These are phyloP conservation scores for Turritis glabra DNA, from an alignment of 345 rosid genomes.

Conservation along the genomic window DNA sequence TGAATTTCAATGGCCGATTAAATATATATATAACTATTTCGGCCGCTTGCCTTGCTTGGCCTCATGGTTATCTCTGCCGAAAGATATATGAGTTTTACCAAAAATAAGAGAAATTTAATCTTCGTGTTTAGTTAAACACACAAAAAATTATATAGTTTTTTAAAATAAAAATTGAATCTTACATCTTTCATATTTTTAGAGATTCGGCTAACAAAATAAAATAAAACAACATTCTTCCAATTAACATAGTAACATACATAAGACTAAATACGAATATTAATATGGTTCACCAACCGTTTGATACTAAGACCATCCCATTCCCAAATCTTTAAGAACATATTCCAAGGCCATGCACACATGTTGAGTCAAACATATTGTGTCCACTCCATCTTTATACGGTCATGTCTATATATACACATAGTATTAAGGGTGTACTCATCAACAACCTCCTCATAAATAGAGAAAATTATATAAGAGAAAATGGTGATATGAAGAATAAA, in stretches of 20 bases:
- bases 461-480: conserved; percentile 10
- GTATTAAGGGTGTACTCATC: not conserved
- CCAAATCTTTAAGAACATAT: conserved; percentile 25
- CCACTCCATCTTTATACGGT: conserved; percentile 13
- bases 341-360: conserved; percentile 30
- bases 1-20: no score
- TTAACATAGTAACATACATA: not conserved
- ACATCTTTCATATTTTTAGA: not conserved
- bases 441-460: not conserved
- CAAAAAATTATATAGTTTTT: not conserved
- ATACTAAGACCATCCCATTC: conserved; percentile 6
- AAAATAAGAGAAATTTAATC: not conserved
- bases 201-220: not conserved
- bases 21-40: no score
- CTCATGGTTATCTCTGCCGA: no score
- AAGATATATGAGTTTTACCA: no score
- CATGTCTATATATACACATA: conserved; percentile 20
- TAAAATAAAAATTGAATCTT: not conserved
- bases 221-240: not conserved
- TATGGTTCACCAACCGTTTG: conserved; percentile 10
- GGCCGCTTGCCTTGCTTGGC: no score
- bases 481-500: conserved; percentile 32
- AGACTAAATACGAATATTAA: conserved; percentile 3
- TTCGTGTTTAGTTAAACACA: no score
- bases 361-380: conserved; percentile 25